Base-by-base conservation (phyloP, 495 filamentous ascomycete species). In the Parathielavia hyrcaniae region DNA sequence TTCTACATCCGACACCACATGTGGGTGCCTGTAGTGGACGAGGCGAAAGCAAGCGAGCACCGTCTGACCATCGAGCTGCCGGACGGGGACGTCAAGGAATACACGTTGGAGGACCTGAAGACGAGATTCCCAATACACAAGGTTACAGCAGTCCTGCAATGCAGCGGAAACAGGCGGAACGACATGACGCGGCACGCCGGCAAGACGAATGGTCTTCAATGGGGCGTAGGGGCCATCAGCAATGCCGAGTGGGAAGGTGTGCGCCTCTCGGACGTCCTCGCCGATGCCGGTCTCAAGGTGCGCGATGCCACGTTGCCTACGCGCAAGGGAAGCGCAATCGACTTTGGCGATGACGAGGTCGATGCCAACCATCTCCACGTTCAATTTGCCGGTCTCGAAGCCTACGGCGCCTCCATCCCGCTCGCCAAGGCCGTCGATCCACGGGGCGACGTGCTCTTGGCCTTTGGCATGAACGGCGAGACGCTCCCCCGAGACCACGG, bases 1-100 rank as follows among this genome's bases (percentile, higher is more conserved):
- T 84, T 84, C 64, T 86, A 85, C 61, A 77, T 86, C 3, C 74
- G 83, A 4, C 81, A 83, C 60, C 83, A 86, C 68, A 78, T 84
- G 67, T 79, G 80, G 76, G 83, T 85, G 50, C 83, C 83, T 0
- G 70, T 73, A 46, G 65, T 81, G 1, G 67, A 70, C 14, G 47
- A 64, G 34, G 51, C 38, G 7, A 59, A 72, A 10, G 74, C 70
- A 4, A 75, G 73, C 1, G 64, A 73, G 10, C 76, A 85, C 49
- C 69, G 60, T 0, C 57, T 86, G 8, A 74, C 72, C 5, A 61
- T 84, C 34, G 81, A 86, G 69, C 69, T 86, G 8, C 72, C 69
- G 0, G 79, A 80, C 57, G 82, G 83, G 26, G 72, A 77, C 30
- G 71, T 64, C n/a, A 72, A 69, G 58, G 60, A 49, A 6, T 81